Conservation (phyloP, 176 grass and related monocot genomes). For the Oryza glaberrima region DNA sequence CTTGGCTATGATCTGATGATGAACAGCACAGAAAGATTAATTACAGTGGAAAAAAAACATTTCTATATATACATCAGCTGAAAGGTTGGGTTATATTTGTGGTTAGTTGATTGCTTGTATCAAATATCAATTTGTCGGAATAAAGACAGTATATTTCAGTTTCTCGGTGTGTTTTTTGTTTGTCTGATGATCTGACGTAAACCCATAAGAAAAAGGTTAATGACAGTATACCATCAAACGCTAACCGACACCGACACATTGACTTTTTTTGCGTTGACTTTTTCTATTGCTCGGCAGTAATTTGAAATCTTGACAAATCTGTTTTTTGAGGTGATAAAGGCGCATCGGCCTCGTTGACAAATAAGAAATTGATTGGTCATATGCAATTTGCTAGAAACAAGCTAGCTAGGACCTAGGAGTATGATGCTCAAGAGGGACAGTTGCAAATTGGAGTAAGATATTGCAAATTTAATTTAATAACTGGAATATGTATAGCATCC, state of each 20-base stretch:
- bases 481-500: neutral
- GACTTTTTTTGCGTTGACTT: neutral
- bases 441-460: neutral
- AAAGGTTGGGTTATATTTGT: neutral
- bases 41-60: neutral
- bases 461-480: neutral
- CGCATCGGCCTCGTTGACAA: neutral
- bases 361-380: neutral
- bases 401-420: neutral
- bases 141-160: constrained; percentile 3
- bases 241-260: neutral
- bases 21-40: neutral
- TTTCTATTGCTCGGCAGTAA: neutral
- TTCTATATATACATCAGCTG: constrained; percentile 8
- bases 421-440: neutral
- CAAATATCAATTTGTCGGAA: neutral
- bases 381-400: neutral
- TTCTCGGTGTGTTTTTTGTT: neutral
- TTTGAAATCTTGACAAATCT: neutral
- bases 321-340: neutral
- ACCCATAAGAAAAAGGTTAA: neutral
- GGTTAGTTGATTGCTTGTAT: neutral
- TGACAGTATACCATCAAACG: neutral
- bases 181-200: neutral
- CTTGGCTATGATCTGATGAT: constrained; percentile 64